Percentiles rank a stretch among this genome's conserved stretches.
Evolutionary conservation across 1,284 basidiomycete species (phyloP).

Genomic region (Paramarasmius palmivorus): DNA sequence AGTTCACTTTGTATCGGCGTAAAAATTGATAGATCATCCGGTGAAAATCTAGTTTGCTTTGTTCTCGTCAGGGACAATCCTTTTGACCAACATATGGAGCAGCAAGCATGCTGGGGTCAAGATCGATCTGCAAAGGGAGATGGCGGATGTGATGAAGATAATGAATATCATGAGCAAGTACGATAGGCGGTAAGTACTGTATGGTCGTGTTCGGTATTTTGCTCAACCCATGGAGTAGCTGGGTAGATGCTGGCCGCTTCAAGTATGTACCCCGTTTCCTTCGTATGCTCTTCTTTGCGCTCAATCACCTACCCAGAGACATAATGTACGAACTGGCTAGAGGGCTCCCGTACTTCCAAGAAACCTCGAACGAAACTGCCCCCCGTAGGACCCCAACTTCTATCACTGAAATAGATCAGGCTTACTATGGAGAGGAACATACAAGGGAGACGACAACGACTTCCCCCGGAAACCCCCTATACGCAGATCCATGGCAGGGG

Average conservation of each 20-base stretch:
- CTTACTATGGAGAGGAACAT: too few relatives aligned
- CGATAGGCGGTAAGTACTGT: constrained; percentile 8
- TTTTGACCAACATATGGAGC: constrained; percentile 16
- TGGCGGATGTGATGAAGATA: constrained; percentile 10
- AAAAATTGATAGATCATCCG: neutral
- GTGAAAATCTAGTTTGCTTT: constrained; percentile 6
- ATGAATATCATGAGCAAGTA: constrained; percentile 7
- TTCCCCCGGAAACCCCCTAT: too few relatives aligned
- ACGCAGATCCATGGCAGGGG: too few relatives aligned
- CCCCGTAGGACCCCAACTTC: too few relatives aligned
- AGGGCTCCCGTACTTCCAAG: neutral
- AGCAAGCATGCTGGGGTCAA: constrained; percentile 13
- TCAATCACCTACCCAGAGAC: constrained; percentile 6
- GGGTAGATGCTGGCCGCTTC: constrained; percentile 15
- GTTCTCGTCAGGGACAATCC: constrained; percentile 12
- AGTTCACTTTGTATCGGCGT: neutral
- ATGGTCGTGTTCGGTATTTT: neutral
- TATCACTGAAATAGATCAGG: too few relatives aligned
- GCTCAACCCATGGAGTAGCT: neutral
- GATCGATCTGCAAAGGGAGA: constrained; percentile 11
- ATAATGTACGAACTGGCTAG: constrained; percentile 12
- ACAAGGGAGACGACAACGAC: too few relatives aligned
- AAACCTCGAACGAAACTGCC: too few relatives aligned
- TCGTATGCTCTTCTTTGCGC: neutral
- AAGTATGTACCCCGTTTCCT: constrained; percentile 5